Base-by-base conservation (phyloP, 2,329 filamentous ascomycete species). In the Venturia asperata region DNA sequence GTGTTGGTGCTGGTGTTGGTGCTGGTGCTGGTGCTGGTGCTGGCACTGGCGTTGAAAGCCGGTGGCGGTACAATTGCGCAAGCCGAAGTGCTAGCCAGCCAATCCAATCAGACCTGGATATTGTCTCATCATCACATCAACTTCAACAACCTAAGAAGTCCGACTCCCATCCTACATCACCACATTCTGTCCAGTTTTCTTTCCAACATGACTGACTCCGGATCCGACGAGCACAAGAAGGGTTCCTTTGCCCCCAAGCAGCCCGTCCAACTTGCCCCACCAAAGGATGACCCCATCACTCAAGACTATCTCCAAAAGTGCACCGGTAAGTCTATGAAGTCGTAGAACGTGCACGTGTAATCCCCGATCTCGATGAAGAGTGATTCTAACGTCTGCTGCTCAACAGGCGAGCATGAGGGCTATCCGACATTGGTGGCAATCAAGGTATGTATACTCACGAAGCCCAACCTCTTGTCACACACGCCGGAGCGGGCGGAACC, bases 211-310 rank as follows among this genome's bases (percentile, higher is more conserved):
- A 37, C 64, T 30, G 64, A 39, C 11, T 13, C 27, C 15, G 43
- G 24, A n/a, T 47, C 64, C 42, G 75, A 74, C 43, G 72, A 74
- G 41, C 68, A 69, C 55, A 69, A 70, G 58, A 74, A 75, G 61
- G 72, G 74, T 63, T 70, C 84, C 70, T 95, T 95, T 71, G 88
- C 90, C 74, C 91, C 91, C 55, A 95, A 94, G 77, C 79, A 80
- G 37, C 83, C 90, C 3, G 87, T 94, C 67, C 78, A 87, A 66
- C 85, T 99, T 66, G 82, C 88, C 66, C 88, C 91, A 45, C 94
- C 94, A 17, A 97, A 95, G 79, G 84, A 91, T 73, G 92, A 97
- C 72, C 84, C 85, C 45, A 97, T 99, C 71, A 87, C 87, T n/a
- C 72, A 82, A 1, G 90, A 94, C 66, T 87, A 93, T 71, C 82